phyloP scores from a whole-genome alignment of 139 green algal species.

The Dunaliella primolecta region DNA sequence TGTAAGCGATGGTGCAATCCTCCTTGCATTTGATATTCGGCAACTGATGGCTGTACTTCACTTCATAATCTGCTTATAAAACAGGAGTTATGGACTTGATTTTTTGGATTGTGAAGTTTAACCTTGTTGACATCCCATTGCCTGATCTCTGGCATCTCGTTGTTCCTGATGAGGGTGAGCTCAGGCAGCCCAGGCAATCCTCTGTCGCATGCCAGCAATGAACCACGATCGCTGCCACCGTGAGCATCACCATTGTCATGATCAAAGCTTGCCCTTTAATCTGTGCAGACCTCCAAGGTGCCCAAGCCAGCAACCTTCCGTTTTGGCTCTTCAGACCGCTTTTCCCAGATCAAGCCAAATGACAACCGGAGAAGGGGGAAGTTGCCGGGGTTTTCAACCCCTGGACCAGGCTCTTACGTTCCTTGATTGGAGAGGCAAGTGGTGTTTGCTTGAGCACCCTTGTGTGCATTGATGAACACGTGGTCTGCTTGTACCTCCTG shows the following conservation, averaged over 20 bases:
- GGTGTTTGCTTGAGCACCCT: no score
- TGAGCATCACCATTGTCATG: no score
- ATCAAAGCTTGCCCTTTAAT: no score
- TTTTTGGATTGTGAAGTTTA: not conserved
- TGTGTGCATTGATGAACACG: no score
- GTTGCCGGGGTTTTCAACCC: not conserved
- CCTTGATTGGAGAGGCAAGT: no score
- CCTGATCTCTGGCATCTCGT: no score
- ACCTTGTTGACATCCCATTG: not conserved
- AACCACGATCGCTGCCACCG: no score
- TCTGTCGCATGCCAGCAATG: no score
- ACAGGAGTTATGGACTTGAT: not conserved
- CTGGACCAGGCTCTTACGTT: not conserved
- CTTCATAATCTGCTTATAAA: not conserved
- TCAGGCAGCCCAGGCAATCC: no score
- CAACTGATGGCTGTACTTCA: not conserved
- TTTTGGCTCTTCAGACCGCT: slow-evolving; percentile 40
- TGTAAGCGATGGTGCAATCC: not conserved
- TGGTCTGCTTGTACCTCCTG: no score
- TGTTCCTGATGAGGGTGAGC: no score
- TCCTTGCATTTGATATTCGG: not conserved
- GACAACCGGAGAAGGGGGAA: not conserved
- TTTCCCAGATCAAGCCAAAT: slow-evolving; percentile 34
- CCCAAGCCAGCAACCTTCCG: slow-evolving; percentile 5
- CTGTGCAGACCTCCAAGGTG: slow-evolving; percentile 10